Evolutionary conservation across 164 flowering plant genomes (phyloP).

Genomic region (Dillenia turbinata): DNA sequence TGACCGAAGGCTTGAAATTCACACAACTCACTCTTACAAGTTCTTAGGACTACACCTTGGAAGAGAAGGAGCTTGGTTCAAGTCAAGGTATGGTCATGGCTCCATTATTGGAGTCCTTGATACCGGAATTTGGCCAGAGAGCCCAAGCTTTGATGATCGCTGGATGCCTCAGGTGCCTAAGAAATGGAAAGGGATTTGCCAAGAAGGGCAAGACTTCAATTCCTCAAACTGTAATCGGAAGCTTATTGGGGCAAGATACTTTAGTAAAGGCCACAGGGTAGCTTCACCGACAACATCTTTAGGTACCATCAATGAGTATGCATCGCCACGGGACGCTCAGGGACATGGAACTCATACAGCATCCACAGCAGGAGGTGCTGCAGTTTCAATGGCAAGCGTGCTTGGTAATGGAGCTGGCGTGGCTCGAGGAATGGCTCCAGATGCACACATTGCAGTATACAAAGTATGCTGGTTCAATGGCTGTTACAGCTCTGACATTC

Average conservation of each 20-base stretch:
- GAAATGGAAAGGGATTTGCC: conserved; percentile 78
- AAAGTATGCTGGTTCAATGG: conserved; percentile 93
- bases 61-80: conserved; percentile 29
- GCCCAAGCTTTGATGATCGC: conserved; percentile 71
- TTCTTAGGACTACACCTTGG: conserved; percentile 53
- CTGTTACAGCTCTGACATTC: conserved; percentile 88
- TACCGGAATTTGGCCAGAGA: conserved; percentile 94
- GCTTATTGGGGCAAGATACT: conserved; percentile 85
- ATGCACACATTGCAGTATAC: conserved; percentile 83
- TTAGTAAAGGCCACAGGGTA: conserved; percentile 55
- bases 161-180: conserved; percentile 68
- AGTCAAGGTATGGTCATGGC: conserved; percentile 51
- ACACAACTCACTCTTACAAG: conserved; percentile 79
- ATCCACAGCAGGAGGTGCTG: conserved; percentile 74
- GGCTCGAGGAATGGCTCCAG: conserved; percentile 91
- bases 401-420: conserved; percentile 71
- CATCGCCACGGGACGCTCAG: conserved; percentile 72
- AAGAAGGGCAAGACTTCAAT: conserved; percentile 58
- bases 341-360: conserved; percentile 98
- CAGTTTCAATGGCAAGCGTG: conserved; percentile 65
- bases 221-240: conserved; percentile 65
- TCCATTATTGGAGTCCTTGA: conserved; percentile 79
- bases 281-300: conserved; percentile 24
- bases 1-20: conserved; percentile 42
- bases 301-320: conserved; percentile 34